Evolutionary conservation across 208 protist species (phyloP).

Genomic region (Blastocrithidia nonstop): DNA sequence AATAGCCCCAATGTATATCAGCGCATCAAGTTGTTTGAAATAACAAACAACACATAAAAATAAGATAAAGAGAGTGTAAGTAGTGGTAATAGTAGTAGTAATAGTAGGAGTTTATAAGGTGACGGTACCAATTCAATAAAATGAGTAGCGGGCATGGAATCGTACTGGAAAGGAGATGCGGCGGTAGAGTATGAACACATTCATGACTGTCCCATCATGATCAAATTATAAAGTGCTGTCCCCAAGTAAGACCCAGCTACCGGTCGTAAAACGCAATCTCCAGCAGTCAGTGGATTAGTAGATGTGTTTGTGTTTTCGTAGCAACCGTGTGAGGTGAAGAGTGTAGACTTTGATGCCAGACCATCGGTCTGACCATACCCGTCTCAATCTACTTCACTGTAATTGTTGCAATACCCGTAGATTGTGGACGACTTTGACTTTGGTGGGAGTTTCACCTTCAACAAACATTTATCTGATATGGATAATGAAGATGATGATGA

Average conservation of each 20-base stretch:
- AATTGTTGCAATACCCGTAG: slow-evolving; percentile 47
- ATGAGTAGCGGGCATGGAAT: no score
- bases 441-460: no score
- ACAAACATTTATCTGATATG: no score
- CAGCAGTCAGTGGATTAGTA: slow-evolving; percentile 40
- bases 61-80: no score
- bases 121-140: no score
- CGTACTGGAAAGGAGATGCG: slow-evolving; percentile 75
- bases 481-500: no score
- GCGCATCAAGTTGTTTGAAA: no score
- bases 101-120: no score
- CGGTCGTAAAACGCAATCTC: slow-evolving; percentile 15
- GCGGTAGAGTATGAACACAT: slow-evolving; percentile 47
- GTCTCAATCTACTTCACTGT: slow-evolving; percentile 39
- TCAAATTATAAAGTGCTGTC: no score
- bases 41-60: no score
- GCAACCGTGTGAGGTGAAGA: slow-evolving; percentile 32
- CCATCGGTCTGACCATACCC: slow-evolving; percentile 58
- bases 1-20: slow-evolving; percentile 61
- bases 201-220: no score
- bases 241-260: not conserved
- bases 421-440: slow-evolving; percentile 35
- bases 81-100: no score
- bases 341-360: slow-evolving; percentile 45
- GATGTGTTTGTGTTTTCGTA: slow-evolving; percentile 75